Evolutionary conservation across 2,329 filamentous ascomycete genomes (phyloP), one percentile per base, ranked within the genome.

Genomic region (Diaporthe vaccinii): DNA sequence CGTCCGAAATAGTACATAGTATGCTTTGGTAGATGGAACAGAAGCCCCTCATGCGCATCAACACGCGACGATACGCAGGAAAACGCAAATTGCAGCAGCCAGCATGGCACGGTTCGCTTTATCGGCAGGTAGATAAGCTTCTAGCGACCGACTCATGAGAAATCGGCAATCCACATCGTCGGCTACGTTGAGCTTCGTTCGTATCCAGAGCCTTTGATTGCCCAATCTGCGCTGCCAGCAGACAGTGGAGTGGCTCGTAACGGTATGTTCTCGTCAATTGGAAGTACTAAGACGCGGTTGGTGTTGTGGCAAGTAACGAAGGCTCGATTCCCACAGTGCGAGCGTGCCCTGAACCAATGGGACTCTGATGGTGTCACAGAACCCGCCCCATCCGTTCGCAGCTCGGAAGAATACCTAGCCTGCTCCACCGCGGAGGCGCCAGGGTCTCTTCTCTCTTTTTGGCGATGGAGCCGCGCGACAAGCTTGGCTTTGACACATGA

Each of bases 381-480:
- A 55, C n/a, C 22, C 65, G 49, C 69, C 69, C 69, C 69, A 72
- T 72, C 41, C 41, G 69, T 51, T 72, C 55, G 69, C 69, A 51
- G 57, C 57, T 41, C 57, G 57, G 70, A 41, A 61, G 44, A 65
- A 55, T 55, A 59, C 39, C 51, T 59, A 71, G 68, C 59, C 58
- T 57, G 39, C 72, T 28, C 65, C 51, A 70, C 39, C 8, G 22
- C 28, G 65, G 73, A 74, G 62, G 62, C 65, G 73, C 72, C 72
- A 55, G 72, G 72, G 39, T 46, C 36, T 46, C 9, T 25, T 20
- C 14, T 55, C 8, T 55, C 20, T 65, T 65, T 55, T 55, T 44
- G 25, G 25, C 51, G 44, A 59, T 74, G 73, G 68, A 67, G 68
- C 73, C 73, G 73, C 73, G 73, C 68, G 73, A 75, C 73, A 72